Evolutionary conservation across 768 basidiomycete species (phyloP), one percentile per base, ranked within the genome.

Genomic region (Cystofilobasidium bisporidii): DNA sequence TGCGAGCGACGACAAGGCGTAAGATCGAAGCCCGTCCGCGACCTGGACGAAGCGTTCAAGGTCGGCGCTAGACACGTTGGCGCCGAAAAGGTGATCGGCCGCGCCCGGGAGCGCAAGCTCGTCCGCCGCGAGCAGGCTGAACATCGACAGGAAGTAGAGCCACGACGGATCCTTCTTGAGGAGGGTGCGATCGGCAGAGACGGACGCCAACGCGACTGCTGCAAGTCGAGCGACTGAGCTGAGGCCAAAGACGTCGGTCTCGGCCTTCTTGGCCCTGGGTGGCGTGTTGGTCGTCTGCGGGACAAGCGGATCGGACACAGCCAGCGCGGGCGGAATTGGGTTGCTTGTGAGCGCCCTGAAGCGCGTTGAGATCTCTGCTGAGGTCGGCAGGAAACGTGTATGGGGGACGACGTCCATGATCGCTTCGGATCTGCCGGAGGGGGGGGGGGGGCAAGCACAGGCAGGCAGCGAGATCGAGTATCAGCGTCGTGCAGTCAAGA

Each of bases 91-190:
- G 0, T 82, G 78, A 73, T 80, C 83, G 17, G 72, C 74, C 4
- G 77, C 79, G 8, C 79, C 79, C 14, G 83, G 84, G 0, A 87
- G 77, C 32, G 81, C 79, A 30, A 83, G 75, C 24, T 81, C 78
- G 73, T 92, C 89, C 38, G 82, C 78, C 0, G 85, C 85, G 67
- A 86, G 86, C 8, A 85, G 74, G 1, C 80, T 79, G 28, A 91
- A 79, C 0, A 83, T 81, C 12, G 88, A 76, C 63, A 91, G 78
- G 73, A 91, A 87, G 12, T 83, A 82, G 6, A 97, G 74, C 0
- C 83, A 81, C 86, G 87, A 87, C 0, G 84, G 71, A 61, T 87
- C 82, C 20, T 78, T 77, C 60, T 80, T 82, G 4, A 86, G 84
- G 1, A 82, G 70, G n/a, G 82, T 78, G 43, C 89, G 84, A 71